phyloP scores from a whole-genome alignment of 2,329 filamentous ascomycete genomes.

The Ophiostoma sp. region DNA sequence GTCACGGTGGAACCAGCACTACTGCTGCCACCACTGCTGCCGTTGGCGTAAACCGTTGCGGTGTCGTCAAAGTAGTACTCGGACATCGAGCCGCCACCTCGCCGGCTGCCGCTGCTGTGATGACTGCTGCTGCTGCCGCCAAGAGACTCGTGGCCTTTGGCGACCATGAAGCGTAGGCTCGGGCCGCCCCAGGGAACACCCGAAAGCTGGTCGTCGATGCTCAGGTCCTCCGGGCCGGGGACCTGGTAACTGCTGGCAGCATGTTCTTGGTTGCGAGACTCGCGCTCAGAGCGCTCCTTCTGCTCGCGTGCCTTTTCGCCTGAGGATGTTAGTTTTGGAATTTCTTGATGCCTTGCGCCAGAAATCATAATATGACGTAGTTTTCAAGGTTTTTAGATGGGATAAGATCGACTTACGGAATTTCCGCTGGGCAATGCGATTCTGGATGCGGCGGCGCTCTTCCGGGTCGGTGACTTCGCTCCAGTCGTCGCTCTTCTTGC shows the following conservation, averaged over 20 bases:
- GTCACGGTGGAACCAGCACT: conserved; percentile 2
- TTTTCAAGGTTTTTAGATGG: neutral
- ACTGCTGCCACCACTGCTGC: conserved; percentile 12
- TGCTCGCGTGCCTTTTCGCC: conserved; percentile 70
- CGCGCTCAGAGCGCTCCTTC: conserved; percentile 64
- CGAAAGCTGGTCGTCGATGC: conserved; percentile 52
- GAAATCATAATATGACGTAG: conserved; percentile 36
- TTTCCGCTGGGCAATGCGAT: conserved; percentile 73
- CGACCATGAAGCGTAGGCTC: conserved; percentile 57
- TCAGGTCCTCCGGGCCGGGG: conserved; percentile 58
- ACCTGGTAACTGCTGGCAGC: conserved; percentile 66
- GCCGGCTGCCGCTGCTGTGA: conserved; percentile 23
- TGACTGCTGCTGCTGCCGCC: conserved; percentile 45
- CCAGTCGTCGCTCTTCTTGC: conserved; percentile 65
- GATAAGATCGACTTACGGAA: conserved; percentile 57
- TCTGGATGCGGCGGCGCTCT: conserved; percentile 73
- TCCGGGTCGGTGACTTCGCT: conserved; percentile 67
- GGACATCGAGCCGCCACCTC: neutral
- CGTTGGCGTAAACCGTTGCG: conserved; percentile 12
- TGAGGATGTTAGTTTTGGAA: conserved; percentile 37
- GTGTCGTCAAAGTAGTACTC: conserved; percentile 23
- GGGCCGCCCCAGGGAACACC: conserved; percentile 73
- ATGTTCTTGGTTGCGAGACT: conserved; percentile 61
- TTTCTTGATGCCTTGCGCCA: conserved; percentile 23
- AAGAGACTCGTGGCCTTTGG: conserved; percentile 52